Conservation (phyloP, 768 basidiomycete species). For the Russula vinacea region DNA sequence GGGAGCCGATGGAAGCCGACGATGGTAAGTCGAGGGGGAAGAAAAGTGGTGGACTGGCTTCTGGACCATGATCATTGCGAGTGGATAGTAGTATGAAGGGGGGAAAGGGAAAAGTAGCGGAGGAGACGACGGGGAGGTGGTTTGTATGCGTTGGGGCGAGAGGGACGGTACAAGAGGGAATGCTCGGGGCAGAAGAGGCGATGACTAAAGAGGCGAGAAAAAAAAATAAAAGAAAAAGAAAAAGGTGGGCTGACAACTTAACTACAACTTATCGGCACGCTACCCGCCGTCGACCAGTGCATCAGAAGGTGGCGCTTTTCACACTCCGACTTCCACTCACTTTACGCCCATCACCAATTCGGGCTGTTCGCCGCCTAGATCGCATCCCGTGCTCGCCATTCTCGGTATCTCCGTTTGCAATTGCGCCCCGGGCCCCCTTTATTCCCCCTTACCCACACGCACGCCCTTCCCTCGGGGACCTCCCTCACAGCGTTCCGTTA, state of each 20-base stretch:
- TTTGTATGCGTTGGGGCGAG: conserved; percentile 31
- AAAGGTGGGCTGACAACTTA: conserved; percentile 24
- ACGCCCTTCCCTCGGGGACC: background rate
- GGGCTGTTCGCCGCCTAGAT: conserved; percentile 20
- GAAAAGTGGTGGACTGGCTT: conserved; percentile 38
- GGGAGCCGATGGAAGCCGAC: conserved; percentile 68
- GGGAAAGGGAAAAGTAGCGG: conserved; percentile 19
- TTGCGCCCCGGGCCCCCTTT: conserved; percentile 10
- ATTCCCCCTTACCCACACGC: background rate
- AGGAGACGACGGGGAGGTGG: background rate
- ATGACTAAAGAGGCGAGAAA: conserved; percentile 7
- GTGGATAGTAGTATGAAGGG: background rate
- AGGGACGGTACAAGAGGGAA: conserved; percentile 12
- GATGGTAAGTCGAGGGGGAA: conserved; percentile 42
- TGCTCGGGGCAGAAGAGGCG: conserved; percentile 6
- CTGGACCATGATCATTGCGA: conserved; percentile 44
- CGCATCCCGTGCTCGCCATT: conserved; percentile 2
- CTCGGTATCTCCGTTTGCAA: conserved; percentile 22
- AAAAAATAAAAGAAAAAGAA: conserved; percentile 4
- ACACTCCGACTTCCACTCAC: conserved; percentile 19
- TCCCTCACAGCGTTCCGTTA: conserved; percentile 16
- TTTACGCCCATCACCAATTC: conserved; percentile 18
- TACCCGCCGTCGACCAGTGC: conserved; percentile 8
- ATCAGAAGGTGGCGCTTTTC: conserved; percentile 30
- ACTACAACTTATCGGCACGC: conserved; percentile 16